These are phyloP conservation scores for Auricularia heimuer DNA, from an alignment of 768 basidiomycete genomes.

Conservation along the genomic window DNA sequence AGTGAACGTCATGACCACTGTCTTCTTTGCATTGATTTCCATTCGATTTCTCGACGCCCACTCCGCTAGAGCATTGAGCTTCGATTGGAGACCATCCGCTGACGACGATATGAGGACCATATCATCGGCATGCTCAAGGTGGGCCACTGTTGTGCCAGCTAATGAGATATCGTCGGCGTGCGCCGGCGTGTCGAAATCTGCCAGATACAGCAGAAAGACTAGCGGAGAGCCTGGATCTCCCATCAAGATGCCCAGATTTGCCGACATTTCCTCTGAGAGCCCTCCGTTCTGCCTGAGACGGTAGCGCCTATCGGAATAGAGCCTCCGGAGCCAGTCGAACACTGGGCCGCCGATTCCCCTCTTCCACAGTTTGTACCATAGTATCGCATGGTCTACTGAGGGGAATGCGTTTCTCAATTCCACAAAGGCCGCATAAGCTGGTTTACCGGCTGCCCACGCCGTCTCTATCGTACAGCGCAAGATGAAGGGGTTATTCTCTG, in stretches of 20 bases:
- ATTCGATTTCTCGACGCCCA: too few relatives aligned
- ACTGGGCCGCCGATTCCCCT: slow-evolving; percentile 14
- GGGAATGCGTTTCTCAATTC: slow-evolving; percentile 16
- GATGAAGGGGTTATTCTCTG: slow-evolving; percentile 11
- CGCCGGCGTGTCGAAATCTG: slow-evolving; percentile 5
- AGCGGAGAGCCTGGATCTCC: slow-evolving; percentile 14
- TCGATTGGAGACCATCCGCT: too few relatives aligned
- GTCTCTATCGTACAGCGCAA: slow-evolving; percentile 16
- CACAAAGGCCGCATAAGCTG: slow-evolving; percentile 15
- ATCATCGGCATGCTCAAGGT: too few relatives aligned
- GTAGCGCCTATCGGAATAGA: slow-evolving; percentile 17
- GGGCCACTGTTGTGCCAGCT: too few relatives aligned
- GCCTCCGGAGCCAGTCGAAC: slow-evolving; percentile 22
- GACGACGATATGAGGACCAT: too few relatives aligned
- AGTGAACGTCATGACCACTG: too few relatives aligned
- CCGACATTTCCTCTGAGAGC: slow-evolving; percentile 5
- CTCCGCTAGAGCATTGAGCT: too few relatives aligned
- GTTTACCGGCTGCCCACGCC: slow-evolving; percentile 11
- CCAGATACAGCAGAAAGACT: slow-evolving; percentile 9
- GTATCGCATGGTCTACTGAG: slow-evolving; percentile 6
- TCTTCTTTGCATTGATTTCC: too few relatives aligned
- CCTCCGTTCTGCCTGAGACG: slow-evolving; percentile 9
- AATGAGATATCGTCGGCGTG: slow-evolving; percentile 10
- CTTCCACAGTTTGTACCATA: slow-evolving; percentile 9
- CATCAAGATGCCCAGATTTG: slow-evolving; percentile 11